Conservation (phyloP, 2,329 filamentous ascomycete species). For the Raffaelea deltoideospora region DNA sequence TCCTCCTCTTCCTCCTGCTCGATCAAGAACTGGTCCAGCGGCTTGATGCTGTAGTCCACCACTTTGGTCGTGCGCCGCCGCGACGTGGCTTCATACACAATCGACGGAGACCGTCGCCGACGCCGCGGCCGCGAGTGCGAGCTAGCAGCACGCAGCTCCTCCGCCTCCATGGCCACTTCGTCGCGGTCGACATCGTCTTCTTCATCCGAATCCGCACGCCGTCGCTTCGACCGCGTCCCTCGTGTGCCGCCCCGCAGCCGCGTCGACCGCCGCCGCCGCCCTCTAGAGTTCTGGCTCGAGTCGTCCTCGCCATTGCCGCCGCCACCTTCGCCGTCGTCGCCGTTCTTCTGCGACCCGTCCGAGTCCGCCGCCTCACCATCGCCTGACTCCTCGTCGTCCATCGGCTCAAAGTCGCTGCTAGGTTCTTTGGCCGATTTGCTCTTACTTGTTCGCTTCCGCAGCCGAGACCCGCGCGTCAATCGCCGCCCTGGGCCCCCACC, state of each 20-base stretch:
- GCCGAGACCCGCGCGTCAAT: slow-evolving; percentile 28
- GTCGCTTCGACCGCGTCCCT: too few species aligned
- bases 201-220: slow-evolving; percentile 38
- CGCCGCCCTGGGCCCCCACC: slow-evolving; percentile 18
- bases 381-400: slow-evolving; percentile 40
- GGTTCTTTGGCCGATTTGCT: slow-evolving; percentile 33
- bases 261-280: slow-evolving; percentile 23
- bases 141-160: slow-evolving; percentile 42
- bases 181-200: slow-evolving; percentile 44
- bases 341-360: slow-evolving; percentile 10
- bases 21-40: slow-evolving; percentile 56
- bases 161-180: slow-evolving; percentile 50
- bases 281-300: slow-evolving; percentile 34
- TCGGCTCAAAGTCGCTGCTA: slow-evolving; percentile 46
- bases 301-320: slow-evolving; percentile 22
- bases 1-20: slow-evolving; percentile 65
- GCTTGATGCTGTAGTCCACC: slow-evolving; percentile 77
- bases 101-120: slow-evolving; percentile 35
- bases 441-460: slow-evolving; percentile 29
- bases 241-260: slow-evolving; percentile 24
- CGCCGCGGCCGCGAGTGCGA: slow-evolving; percentile 34
- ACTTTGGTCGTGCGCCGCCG: slow-evolving; percentile 44
- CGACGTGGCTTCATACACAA: slow-evolving; percentile 41
- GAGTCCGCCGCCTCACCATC: slow-evolving; percentile 31
- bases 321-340: slow-evolving; percentile 12